Evolutionary conservation across 2,329 filamentous ascomycete species (phyloP), one percentile per base, ranked within the genome.

Genomic region (Xylariaceae sp.): DNA sequence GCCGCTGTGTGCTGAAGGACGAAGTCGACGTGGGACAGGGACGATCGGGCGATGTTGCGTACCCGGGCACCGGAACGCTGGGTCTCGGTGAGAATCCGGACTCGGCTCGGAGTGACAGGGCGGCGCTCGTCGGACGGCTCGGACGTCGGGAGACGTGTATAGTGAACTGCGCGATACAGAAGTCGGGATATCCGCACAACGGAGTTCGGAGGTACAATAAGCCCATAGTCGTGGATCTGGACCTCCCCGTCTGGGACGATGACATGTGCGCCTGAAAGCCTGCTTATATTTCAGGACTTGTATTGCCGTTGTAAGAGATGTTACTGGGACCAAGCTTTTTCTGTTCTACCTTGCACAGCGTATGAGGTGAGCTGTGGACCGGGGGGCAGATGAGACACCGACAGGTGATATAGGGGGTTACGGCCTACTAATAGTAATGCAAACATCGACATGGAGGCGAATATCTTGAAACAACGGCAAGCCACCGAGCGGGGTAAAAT

Each of bases 201-300:
- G 80, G 78, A 1, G 84, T 84, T 13, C 89, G 86, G 71, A 79
- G 74, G 62, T 85, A 89, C 74, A 86, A 92, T 73, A 89, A 92
- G 70, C 87, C 90, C 17, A 88, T 95, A 65, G 87, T 95, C n/a
- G 85, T 96, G 10, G 90, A 96, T 70, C 69, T 95, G 35, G 85
- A 92, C 64, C 75, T 94, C 62, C 87, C 87, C 0, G 76, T 86
- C 17, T 83, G 80, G 77, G 70, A 73, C 53, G 68, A 54, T 17
- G 23, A 51, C 34, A 30, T 13, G 53, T 11, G n/a, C n/a, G 13
- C 7, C 52, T 52, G 51, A 61, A 15, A 45, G 5, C 42, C 13
- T n/a, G 23, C 11, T 45, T 51, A 51, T 51, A 51, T 23, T 10
- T 3, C 4, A 23, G 23, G 30, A 23, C 15, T 7, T 30, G 17